Evolutionary conservation across 176 grass and related monocot genomes (phyloP), one percentile per base, ranked within the genome.

Genomic region (Bonia amplexicaulis): DNA sequence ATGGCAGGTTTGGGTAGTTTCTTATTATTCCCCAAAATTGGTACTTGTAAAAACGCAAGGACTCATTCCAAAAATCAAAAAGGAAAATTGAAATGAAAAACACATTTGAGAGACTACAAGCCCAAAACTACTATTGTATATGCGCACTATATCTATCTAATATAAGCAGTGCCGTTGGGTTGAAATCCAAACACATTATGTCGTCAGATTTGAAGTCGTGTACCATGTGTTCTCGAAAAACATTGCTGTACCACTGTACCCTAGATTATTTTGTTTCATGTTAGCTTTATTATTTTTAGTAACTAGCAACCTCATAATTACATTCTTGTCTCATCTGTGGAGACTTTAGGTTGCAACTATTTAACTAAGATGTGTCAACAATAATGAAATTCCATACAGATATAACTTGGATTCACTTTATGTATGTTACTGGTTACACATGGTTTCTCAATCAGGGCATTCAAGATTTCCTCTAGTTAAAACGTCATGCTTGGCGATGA

Each of bases 381-480:
- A 72, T 16, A 8, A 72, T 49, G 6, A 9, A 74, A 55, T 82
- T 69, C 42, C 67, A 9, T 85, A 25, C 7, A 5, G 76, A 76
- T 37, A 39, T 14, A 33, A 37, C 33, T 68, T 65, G 23, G 12
- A 71, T 42, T 62, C 14, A 48, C n/a, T 53, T 66, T 80, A 52
- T 46, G 61, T 55, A 10, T 46, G 29, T 3, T 53, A 17, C 67
- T 55, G 45, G 44, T 55, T 68, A 58, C 27, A 78, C 39, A 82
- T 35, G 37, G 69, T 65, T 79, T 89, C 49, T 58, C 77, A 74
- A 71, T 22, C 82, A 86, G 87, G 78, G 20, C 60, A 76, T 66
- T 62, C 54, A 25, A 88, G 67, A 60, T 54, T 59, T 64, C 53
- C 65, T 77, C 67, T 57, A 60, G 26, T 75, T 44, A 79, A 82